These are phyloP conservation scores for Leccinum pachyderme DNA, from an alignment of 1,284 basidiomycete species.

Conservation along the genomic window DNA sequence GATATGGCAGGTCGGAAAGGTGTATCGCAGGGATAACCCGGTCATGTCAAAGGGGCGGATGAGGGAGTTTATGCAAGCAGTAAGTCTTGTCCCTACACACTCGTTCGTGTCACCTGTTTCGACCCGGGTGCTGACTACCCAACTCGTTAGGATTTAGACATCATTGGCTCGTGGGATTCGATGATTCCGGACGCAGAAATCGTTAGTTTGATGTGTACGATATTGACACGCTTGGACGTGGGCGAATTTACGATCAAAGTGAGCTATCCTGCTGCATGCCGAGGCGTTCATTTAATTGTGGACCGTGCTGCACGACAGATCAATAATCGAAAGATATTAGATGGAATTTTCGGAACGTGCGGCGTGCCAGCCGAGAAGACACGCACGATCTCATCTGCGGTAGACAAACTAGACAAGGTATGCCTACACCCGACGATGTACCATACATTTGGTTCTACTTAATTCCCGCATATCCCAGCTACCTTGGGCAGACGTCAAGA, in stretches of 20 bases:
- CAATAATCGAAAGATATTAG: conserved; percentile 96
- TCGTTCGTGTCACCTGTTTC: background rate
- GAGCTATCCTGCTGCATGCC: conserved; percentile 10
- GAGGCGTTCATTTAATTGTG: background rate
- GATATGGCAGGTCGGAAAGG: conserved; percentile 97
- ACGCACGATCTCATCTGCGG: conserved; percentile 92
- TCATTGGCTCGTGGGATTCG: conserved; percentile 89
- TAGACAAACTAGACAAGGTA: conserved; percentile 98
- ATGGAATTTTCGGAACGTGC: conserved; percentile 96
- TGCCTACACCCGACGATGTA: conserved; percentile 5
- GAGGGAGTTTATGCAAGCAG: conserved; percentile 98
- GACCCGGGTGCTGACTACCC: background rate
- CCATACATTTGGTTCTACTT: background rate
- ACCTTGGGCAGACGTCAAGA: conserved; percentile 90
- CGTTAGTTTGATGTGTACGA: conserved; percentile 80
- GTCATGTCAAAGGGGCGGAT: conserved; percentile 98
- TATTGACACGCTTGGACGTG: conserved; percentile 82
- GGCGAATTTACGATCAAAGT: conserved; percentile 96
- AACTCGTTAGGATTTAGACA: conserved; percentile 80
- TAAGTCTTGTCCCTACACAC: conserved; percentile 39
- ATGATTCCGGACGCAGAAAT: conserved; percentile 98
- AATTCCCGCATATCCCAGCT: conserved; percentile 41
- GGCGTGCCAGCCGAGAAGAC: conserved; percentile 93
- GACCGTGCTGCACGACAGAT: conserved; percentile 46
- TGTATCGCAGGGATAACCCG: conserved; percentile 95